Percentiles rank a stretch among this genome's conserved stretches.
Conservation (phyloP, 768 basidiomycete species). For the Punctularia strigosozonata region DNA sequence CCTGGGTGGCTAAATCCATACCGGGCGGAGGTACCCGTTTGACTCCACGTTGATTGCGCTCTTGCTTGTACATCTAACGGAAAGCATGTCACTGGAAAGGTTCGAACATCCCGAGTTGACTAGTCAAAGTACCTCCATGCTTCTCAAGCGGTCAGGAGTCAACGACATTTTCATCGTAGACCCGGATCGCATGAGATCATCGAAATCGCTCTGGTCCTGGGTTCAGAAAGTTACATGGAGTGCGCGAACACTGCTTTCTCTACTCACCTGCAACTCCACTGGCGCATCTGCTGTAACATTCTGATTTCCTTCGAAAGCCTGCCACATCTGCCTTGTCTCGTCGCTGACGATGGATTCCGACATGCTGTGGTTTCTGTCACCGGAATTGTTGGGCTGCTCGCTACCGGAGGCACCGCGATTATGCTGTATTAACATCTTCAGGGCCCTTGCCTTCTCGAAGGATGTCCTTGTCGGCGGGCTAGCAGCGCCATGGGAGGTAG, state of each 20-base stretch:
- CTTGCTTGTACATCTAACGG: slow-evolving; percentile 59
- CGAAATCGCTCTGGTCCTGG: slow-evolving; percentile 77
- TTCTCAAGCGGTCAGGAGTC: slow-evolving; percentile 86
- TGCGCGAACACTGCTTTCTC: too few relatives aligned
- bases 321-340: slow-evolving; percentile 31
- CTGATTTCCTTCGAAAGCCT: slow-evolving; percentile 18
- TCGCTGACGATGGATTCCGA: slow-evolving; percentile 43
- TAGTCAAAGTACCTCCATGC: slow-evolving; percentile 68
- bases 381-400: not conserved
- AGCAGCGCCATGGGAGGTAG: not conserved
- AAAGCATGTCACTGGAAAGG: slow-evolving; percentile 3
- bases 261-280: slow-evolving; percentile 9
- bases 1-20: slow-evolving; percentile 3
- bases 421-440: slow-evolving; percentile 39
- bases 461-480: slow-evolving; percentile 35
- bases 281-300: slow-evolving; percentile 24
- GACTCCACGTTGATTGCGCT: slow-evolving; percentile 32
- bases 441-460: slow-evolving; percentile 47
- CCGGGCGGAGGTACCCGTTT: slow-evolving; percentile 3
- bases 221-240: too few relatives aligned
- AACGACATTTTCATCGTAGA: slow-evolving; percentile 93
- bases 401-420: not conserved
- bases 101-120: slow-evolving; percentile 9
- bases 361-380: slow-evolving; percentile 36
- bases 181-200: slow-evolving; percentile 82